A percentile compares a stretch with the other conserved stretches of the same genome.
Evolutionary conservation across 2,329 filamentous ascomycete genomes (phyloP).

Genomic region (Lizonia empirigonia): DNA sequence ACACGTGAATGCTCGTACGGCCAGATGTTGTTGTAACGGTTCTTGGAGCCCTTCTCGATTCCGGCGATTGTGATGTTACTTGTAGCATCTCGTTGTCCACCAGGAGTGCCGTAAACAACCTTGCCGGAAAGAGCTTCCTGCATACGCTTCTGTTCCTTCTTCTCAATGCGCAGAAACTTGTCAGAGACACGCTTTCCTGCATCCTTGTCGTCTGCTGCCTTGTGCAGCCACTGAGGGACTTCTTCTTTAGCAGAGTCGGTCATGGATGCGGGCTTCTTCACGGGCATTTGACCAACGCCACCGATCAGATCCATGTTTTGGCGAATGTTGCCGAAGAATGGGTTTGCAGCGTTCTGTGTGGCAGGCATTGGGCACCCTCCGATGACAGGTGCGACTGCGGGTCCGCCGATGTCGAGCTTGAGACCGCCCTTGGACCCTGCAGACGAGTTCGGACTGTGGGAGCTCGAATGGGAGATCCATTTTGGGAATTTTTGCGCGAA

Average conservation of each 20-base stretch:
- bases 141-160: constrained; percentile 90
- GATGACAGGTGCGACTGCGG: constrained; percentile 75
- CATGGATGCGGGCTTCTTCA: constrained; percentile 64
- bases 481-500: constrained; percentile 72
- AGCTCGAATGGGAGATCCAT: constrained; percentile 57
- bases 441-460: constrained; percentile 30
- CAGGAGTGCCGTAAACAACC: constrained; percentile 60
- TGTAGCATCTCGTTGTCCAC: constrained; percentile 44
- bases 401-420: constrained; percentile 37
- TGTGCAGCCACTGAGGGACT: constrained; percentile 78
- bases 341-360: constrained; percentile 72
- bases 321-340: constrained; percentile 94
- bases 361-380: constrained; percentile 85
- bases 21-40: constrained; percentile 96
- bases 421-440: constrained; percentile 32
- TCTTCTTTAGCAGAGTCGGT: constrained; percentile 54
- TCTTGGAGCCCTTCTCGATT: constrained; percentile 93
- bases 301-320: constrained; percentile 96
- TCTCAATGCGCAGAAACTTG: constrained; percentile 83
- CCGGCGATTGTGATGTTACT: constrained; percentile 77
- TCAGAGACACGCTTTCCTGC: constrained; percentile 81
- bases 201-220: constrained; percentile 69
- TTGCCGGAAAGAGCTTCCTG: constrained; percentile 72
- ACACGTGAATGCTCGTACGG: constrained; percentile 95
- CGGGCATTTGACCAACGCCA: constrained; percentile 80